These are phyloP conservation scores for Cryptococcus sp. DNA, from an alignment of 1,284 basidiomycete species.

Conservation along the genomic window DNA sequence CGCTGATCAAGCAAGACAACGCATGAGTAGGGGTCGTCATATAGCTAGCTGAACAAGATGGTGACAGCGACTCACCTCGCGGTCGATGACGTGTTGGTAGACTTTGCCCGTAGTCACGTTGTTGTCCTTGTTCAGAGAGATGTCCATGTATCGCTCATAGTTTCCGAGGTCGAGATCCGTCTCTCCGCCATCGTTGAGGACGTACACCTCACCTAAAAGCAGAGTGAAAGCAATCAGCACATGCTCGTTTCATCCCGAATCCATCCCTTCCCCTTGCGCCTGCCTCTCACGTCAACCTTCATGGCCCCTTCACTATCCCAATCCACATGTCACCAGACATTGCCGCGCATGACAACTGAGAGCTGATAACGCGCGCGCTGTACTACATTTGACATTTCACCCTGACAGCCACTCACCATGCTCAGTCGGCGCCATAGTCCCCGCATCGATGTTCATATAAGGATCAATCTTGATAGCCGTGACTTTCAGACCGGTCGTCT, in stretches of 20 bases:
- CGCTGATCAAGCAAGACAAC: slow-evolving; percentile 59
- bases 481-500: slow-evolving; percentile 93
- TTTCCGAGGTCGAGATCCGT: slow-evolving; percentile 98
- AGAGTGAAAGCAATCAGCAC: neutral
- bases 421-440: slow-evolving; percentile 98
- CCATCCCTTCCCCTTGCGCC: neutral
- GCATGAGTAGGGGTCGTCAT: neutral
- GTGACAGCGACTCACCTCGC: slow-evolving; percentile 68
- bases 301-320: neutral
- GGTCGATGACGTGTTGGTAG: slow-evolving; percentile 95
- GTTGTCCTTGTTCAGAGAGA: slow-evolving; percentile 91
- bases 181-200: slow-evolving; percentile 97
- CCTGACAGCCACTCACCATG: slow-evolving; percentile 67
- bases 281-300: neutral
- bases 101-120: slow-evolving; percentile 99
- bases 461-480: slow-evolving; percentile 99
- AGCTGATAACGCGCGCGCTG: too few species aligned
- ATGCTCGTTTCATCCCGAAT: neutral
- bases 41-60: neutral
- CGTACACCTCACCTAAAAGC: slow-evolving; percentile 87
- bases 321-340: neutral
- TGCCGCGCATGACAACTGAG: too few species aligned
- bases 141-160: slow-evolving; percentile 96
- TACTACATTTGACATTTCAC: too few species aligned
- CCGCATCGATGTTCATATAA: slow-evolving; percentile 99